A percentile compares a stretch with the other conserved stretches of the same genome.
Conservation (phyloP, 2,329 filamentous ascomycete genomes). For the Raffaelea ambrosiae region DNA sequence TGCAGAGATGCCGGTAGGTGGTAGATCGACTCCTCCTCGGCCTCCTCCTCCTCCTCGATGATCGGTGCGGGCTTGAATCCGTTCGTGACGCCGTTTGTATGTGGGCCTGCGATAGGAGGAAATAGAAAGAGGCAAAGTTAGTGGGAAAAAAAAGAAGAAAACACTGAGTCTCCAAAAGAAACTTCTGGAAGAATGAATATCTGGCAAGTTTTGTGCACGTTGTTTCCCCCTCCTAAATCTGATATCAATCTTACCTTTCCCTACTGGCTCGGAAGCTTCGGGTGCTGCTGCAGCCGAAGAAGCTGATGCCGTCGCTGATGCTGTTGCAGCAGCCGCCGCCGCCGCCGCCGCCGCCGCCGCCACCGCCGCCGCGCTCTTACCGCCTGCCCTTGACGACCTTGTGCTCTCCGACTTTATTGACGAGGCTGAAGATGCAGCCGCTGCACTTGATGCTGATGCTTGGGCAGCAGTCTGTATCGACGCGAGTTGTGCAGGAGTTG, state of each 20-base stretch:
- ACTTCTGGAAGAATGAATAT: too few species aligned
- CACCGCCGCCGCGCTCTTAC: constrained; percentile 24
- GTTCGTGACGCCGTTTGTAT: constrained; percentile 44
- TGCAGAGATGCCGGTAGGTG: constrained; percentile 83
- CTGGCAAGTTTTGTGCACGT: too few species aligned
- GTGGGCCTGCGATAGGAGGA: constrained; percentile 29
- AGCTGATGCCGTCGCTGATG: constrained; percentile 6
- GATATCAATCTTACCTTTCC: constrained; percentile 25
- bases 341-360: constrained; percentile 24
- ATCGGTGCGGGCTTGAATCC: constrained; percentile 31
- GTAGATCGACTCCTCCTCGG: constrained; percentile 75
- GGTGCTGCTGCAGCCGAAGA: constrained; percentile 10
- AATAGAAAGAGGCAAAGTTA: too few species aligned
- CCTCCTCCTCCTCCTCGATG: constrained; percentile 23
- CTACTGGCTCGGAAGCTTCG: constrained; percentile 8
- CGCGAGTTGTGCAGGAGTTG: constrained; percentile 27
- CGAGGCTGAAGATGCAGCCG: constrained; percentile 17
- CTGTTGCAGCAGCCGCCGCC: constrained; percentile 9
- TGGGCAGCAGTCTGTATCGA: constrained; percentile 16
- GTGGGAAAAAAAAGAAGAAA: neutral
- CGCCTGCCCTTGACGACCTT: constrained; percentile 30
- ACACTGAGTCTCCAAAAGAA: too few species aligned
- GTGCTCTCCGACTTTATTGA: constrained; percentile 22
- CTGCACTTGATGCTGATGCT: constrained; percentile 2
- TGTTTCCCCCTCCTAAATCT: too few species aligned